Evolutionary conservation across 805 yeast genomes (phyloP).

Genomic region (Kazachstania psychrophila): DNA sequence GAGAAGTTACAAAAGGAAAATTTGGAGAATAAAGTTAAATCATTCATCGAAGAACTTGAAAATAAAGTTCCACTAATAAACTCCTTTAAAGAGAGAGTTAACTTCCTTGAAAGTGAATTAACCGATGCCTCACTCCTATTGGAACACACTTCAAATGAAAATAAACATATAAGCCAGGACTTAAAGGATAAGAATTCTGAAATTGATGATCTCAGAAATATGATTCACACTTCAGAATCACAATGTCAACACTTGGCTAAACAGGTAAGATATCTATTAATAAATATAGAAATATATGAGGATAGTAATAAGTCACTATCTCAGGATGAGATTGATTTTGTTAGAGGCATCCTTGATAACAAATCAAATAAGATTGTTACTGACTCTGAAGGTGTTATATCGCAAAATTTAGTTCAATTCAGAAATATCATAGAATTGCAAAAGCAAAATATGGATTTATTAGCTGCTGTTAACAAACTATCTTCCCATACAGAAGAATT

Average conservation of each 20-base stretch:
- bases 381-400: conserved; percentile 61
- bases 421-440: conserved; percentile 59
- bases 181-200: conserved; percentile 9
- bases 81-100: conserved; percentile 52
- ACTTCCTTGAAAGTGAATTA: conserved; percentile 45
- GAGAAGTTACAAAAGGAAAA: conserved; percentile 62
- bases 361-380: conserved; percentile 18
- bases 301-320: conserved; percentile 51
- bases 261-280: conserved; percentile 64
- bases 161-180: conserved; percentile 29
- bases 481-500: conserved; percentile 47
- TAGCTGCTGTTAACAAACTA: conserved; percentile 44
- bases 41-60: conserved; percentile 66
- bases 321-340: conserved; percentile 49
- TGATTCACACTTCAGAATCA: conserved; percentile 36
- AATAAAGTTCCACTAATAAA: conserved; percentile 63
- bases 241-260: conserved; percentile 63
- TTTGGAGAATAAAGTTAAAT: conserved; percentile 58
- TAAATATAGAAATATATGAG: conserved; percentile 51
- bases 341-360: conserved; percentile 37
- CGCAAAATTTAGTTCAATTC: conserved; percentile 66
- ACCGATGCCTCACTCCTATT: conserved; percentile 44
- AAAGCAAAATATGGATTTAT: conserved; percentile 60
- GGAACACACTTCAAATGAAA: conserved; percentile 47
- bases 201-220: conserved; percentile 26